Percentiles rank a stretch among this genome's conserved stretches.
Conservation (phyloP, 306 rosid genomes). For the Cucumis melo region DNA sequence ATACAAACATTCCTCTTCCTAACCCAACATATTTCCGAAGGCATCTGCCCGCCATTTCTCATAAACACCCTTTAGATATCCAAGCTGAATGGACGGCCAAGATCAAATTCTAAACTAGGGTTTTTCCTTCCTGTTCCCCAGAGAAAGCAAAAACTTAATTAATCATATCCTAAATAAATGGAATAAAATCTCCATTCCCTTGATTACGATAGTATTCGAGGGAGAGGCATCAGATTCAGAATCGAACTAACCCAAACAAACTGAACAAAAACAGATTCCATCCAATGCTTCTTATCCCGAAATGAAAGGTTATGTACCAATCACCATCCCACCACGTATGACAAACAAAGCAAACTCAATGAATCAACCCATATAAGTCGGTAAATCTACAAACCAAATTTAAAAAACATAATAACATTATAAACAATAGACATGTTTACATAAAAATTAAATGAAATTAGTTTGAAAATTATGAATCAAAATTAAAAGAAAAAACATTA, state of each 20-base stretch:
- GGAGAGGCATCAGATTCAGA: not conserved
- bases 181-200: not conserved
- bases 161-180: not conserved
- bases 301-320: not conserved
- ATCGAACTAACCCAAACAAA: not conserved
- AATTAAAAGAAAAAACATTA: not conserved
- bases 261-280: not conserved
- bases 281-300: not conserved
- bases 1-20: too few relatives aligned
- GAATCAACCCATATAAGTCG: not conserved
- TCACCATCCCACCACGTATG: not conserved
- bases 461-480: too few relatives aligned
- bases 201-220: not conserved
- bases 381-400: not conserved
- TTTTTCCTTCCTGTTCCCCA: too few relatives aligned
- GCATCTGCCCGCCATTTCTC: too few relatives aligned
- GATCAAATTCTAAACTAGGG: not conserved
- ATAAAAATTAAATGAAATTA: too few relatives aligned
- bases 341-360: not conserved
- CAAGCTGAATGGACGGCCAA: not conserved
- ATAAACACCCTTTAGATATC: too few relatives aligned
- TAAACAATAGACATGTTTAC: too few relatives aligned
- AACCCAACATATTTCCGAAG: too few relatives aligned
- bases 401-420: too few relatives aligned
- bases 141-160: too few relatives aligned